Percentiles rank a stretch among this genome's conserved stretches.
Conservation (phyloP, 805 yeast genomes). For the Monosporozyma solicola region DNA sequence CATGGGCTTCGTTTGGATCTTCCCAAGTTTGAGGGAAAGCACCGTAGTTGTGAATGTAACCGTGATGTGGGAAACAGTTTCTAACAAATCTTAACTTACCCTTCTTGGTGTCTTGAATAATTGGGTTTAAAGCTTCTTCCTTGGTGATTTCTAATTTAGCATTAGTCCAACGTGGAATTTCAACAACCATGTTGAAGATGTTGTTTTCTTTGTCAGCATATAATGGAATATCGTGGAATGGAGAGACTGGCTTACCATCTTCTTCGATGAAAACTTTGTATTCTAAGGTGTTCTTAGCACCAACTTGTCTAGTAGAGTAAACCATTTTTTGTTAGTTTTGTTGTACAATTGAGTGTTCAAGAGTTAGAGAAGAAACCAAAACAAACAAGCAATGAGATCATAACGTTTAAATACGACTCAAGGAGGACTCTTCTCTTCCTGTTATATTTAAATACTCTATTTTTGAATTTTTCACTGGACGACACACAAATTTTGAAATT, state of each 20-base stretch:
- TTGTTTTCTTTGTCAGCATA: slow-evolving; percentile 91
- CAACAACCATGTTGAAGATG: slow-evolving; percentile 84
- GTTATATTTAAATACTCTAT: not conserved
- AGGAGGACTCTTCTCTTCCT: not conserved
- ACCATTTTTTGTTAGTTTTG: slow-evolving; percentile 36
- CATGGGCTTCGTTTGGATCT: slow-evolving; percentile 54
- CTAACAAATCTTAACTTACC: slow-evolving; percentile 93
- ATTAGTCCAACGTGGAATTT: slow-evolving; percentile 97
- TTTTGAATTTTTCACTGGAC: not conserved
- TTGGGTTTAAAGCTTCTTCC: slow-evolving; percentile 80
- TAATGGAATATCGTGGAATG: slow-evolving; percentile 90
- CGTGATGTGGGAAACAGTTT: slow-evolving; percentile 98
- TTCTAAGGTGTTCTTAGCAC: slow-evolving; percentile 92
- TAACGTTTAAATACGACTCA: not conserved
- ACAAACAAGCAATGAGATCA: not conserved
- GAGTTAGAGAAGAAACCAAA: not conserved
- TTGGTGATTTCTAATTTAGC: slow-evolving; percentile 94
- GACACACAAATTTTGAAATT: not conserved
- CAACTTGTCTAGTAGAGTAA: slow-evolving; percentile 86
- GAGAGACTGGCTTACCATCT: slow-evolving; percentile 89
- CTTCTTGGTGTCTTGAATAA: slow-evolving; percentile 94
- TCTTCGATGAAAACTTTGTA: slow-evolving; percentile 85
- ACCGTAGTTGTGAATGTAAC: slow-evolving; percentile 97
- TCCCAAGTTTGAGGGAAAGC: slow-evolving; percentile 96
- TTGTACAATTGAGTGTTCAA: not conserved